phyloP scores from a whole-genome alignment of 2,329 filamentous ascomycete species.

The Alternaria sp. region DNA sequence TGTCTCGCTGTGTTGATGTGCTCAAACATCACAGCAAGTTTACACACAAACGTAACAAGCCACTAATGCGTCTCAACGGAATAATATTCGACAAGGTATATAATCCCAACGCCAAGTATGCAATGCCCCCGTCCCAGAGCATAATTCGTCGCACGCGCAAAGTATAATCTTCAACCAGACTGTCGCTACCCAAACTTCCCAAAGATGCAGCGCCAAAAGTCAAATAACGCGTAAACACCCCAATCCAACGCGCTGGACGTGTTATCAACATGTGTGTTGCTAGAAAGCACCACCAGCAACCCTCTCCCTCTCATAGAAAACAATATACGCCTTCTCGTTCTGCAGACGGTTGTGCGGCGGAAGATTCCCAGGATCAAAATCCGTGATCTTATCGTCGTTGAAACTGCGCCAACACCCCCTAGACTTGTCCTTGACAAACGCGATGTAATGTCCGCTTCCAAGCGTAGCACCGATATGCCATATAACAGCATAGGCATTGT shows the following conservation, averaged over 20 bases:
- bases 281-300: conserved; percentile 41
- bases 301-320: conserved; percentile 63
- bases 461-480: conserved; percentile 73
- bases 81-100: conserved; percentile 12
- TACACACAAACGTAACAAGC: neutral
- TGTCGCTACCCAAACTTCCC: neutral
- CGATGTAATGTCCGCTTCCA: conserved; percentile 80
- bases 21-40: neutral
- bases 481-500: conserved; percentile 86
- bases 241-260: no score
- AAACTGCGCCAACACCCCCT: conserved; percentile 61
- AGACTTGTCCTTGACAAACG: conserved; percentile 60
- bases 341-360: conserved; percentile 59
- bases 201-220: neutral
- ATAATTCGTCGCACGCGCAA: conserved; percentile 1
- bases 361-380: conserved; percentile 63
- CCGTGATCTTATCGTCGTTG: conserved; percentile 61
- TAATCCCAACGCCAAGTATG: conserved; percentile 14
- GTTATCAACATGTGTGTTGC: no score
- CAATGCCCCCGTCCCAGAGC: conserved; percentile 3
- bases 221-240: neutral
- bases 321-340: conserved; percentile 69
- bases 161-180: neutral
- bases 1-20: neutral
- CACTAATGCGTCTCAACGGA: neutral